Evolutionary conservation across 345 rosid genomes (phyloP), one percentile per base, ranked within the genome.

Genomic region (Euphorbia lathyris): DNA sequence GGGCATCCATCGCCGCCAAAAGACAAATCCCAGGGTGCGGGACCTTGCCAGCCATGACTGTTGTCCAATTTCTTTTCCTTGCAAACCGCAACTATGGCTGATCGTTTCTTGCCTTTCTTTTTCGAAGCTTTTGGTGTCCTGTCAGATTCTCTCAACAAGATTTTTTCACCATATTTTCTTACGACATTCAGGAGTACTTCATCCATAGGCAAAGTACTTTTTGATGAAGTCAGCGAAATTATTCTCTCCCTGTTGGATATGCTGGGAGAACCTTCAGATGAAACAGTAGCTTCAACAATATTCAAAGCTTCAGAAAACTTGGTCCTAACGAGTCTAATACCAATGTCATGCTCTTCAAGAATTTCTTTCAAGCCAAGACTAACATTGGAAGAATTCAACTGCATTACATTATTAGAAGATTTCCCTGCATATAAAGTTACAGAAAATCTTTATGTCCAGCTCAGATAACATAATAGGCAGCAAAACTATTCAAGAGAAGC

Each of bases 1-100:
- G 97, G 97, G 70, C 75, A 82, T 52, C 96, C 97, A 84, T 94
- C 93, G 61, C 98, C 98, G 1, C 95, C 93, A 13, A 75, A 68
- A 52, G 91, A 83, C 55, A 78, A 47, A 75, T 91, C 97, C 98
- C 97, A 94, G 65, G 96, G 95, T 9, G 93, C 85, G n/a, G 83
- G 87, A 13, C 90, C 96, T 85, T 85, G 84, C 95, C 97, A 94
- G 63, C 84, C 87, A 36, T 57, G 68, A 64, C 62, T 67, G 74
- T 67, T 66, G 40, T 80, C 81, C 42, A 74, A 58, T 66, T 63
- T 74, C 65, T 79, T 86, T 67, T 77, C 80, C 75, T 81, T 74
- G 72, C 67, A 47, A 72, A 56, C 72, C 55, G 72, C 56, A 70
- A 63, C 74, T 23, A 70, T 45, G 12, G 83, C 63, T 60, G 83